Percentiles rank a stretch among this genome's conserved stretches.
Evolutionary conservation across 1,139 yeast genomes (phyloP).

Genomic region (Kodamaea anthophila): DNA sequence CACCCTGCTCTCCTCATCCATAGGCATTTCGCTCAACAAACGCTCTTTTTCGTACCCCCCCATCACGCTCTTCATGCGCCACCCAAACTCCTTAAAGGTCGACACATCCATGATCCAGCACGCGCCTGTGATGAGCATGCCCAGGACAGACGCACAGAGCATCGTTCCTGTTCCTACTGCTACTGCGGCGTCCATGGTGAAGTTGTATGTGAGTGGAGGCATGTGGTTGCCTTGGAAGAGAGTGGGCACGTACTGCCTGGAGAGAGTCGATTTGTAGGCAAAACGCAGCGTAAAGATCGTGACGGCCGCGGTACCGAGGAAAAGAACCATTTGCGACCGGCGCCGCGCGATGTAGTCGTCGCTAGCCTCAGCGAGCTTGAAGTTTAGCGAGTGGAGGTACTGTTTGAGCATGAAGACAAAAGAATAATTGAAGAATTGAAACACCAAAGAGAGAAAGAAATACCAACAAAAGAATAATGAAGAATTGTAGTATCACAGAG

Average conservation of each 20-base stretch:
- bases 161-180: constrained; percentile 82
- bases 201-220: constrained; percentile 70
- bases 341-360: constrained; percentile 50
- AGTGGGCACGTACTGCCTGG: constrained; percentile 71
- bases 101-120: constrained; percentile 79
- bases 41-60: constrained; percentile 64
- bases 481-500: too few relatives aligned
- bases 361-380: constrained; percentile 33
- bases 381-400: constrained; percentile 13
- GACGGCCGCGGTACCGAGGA: constrained; percentile 65
- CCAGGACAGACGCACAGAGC: constrained; percentile 64
- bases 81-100: constrained; percentile 63
- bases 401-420: constrained; percentile 3
- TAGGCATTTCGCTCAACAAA: constrained; percentile 43
- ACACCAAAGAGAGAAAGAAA: too few relatives aligned
- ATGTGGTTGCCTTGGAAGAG: constrained; percentile 81
- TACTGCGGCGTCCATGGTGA: constrained; percentile 77
- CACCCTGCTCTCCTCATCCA: constrained; percentile 61
- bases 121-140: constrained; percentile 68
- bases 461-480: too few relatives aligned
- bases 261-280: constrained; percentile 67
- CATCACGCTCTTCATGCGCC: constrained; percentile 55
- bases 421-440: too few relatives aligned
- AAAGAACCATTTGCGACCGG: constrained; percentile 64
- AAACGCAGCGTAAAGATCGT: constrained; percentile 69